Evolutionary conservation across 2,329 filamentous ascomycete genomes (phyloP), one percentile per base, ranked within the genome.

Genomic region (Verticillium tricorpus): DNA sequence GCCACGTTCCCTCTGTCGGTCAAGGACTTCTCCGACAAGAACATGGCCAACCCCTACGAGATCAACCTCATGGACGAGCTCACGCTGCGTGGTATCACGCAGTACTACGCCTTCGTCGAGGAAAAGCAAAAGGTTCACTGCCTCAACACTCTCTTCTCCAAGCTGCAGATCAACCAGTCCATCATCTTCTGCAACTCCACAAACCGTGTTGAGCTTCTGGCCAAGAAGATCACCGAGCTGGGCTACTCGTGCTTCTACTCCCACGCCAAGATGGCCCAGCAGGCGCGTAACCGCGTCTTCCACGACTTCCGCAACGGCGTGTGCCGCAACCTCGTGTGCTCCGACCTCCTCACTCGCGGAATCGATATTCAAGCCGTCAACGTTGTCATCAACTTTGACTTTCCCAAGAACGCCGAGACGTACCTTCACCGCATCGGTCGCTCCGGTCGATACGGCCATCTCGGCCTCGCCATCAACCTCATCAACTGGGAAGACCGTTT

Each of bases 181-280:
- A 99, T 99, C 80, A 99, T 99, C 75, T 99, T 99, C 82, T 99
- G 95, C 81, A 99, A 99, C 79, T 99, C 95, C 50, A 99, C 95
- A 60, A 98, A 98, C 77, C 92, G 95, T 67, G 95, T 99, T 64
- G 95, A 99, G 78, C 84, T 99, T 60, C 86, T 99, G 31, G 95
- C 95, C 58, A 99, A 99, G 84, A 99, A 99, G 78, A 99, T 99
- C 72, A 99, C 96, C 57, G 96, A 99, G 76, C 87, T 99, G 67
- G 95, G 95, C 67, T 99, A 99, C 79, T 99, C 95, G 1, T 99
- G 95, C 81, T 99, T 98, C 81, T 99, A 99, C 81, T 98, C 94
- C 69, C 95, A 99, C 76, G 95, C 95, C 59, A 93, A 93, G 73
- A 99, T 99, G 95, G 87, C 95, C 56, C 95, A 99, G 77, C 90